phyloP scores from a whole-genome alignment of 805 yeast genomes.

The Saccharomyces mikatae region DNA sequence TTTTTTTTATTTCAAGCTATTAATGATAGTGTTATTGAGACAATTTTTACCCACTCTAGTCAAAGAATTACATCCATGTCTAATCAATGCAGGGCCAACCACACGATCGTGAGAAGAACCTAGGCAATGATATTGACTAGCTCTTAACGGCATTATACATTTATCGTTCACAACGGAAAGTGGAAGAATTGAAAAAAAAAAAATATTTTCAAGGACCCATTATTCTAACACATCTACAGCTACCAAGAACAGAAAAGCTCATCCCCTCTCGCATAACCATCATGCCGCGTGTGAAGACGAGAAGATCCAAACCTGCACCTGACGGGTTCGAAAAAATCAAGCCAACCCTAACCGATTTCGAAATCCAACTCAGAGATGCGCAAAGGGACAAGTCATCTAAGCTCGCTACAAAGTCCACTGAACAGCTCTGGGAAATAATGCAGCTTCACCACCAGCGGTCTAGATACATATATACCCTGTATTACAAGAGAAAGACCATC shows the following conservation, averaged over 20 bases:
- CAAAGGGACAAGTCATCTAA: slow-evolving; percentile 34
- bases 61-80: background rate
- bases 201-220: background rate
- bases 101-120: background rate
- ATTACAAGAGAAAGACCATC: slow-evolving; percentile 62
- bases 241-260: background rate
- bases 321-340: slow-evolving; percentile 63
- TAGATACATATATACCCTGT: slow-evolving; percentile 64
- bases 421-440: slow-evolving; percentile 61
- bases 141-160: background rate
- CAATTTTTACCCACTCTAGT: no score
- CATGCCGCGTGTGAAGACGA: slow-evolving; percentile 21
- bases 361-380: slow-evolving; percentile 47
- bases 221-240: background rate
- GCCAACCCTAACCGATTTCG: slow-evolving; percentile 56
- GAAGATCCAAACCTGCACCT: slow-evolving; percentile 46
- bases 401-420: slow-evolving; percentile 43
- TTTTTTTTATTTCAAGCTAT: slow-evolving; percentile 26
- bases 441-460: slow-evolving; percentile 68
- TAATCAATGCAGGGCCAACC: background rate
- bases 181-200: background rate
- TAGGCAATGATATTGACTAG: background rate
- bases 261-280: background rate
- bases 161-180: background rate
- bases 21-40: no score